Conservation (phyloP, 176 grass and related monocot genomes). For the Zea mays region Zm-B73-REFERENCE-NAM-5.0 NC_050101.1:28142501-28143000, state of each 20-base stretch:
- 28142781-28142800: too few relatives aligned
- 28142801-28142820: too few relatives aligned
- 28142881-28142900: not conserved
- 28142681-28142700: not conserved
- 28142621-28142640: not conserved
- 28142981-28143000: not conserved
- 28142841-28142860: not conserved
- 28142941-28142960: conserved; percentile 7
- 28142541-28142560: not conserved
- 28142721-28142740: not conserved
- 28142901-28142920: not conserved
- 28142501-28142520: not conserved
- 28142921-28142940: not conserved
- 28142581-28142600: not conserved
- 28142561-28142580: not conserved
- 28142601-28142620: not conserved
- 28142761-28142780: too few relatives aligned
- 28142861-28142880: not conserved
- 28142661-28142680: not conserved
- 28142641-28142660: not conserved
- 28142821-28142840: not conserved
- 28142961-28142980: not conserved
- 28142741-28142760: not conserved
- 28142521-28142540: too few relatives aligned
- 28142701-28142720: not conserved